These are phyloP conservation scores for Coemansia sp. DNA, from an alignment of 192 early-diverging fungal genomes.

Conservation along the genomic window DNA sequence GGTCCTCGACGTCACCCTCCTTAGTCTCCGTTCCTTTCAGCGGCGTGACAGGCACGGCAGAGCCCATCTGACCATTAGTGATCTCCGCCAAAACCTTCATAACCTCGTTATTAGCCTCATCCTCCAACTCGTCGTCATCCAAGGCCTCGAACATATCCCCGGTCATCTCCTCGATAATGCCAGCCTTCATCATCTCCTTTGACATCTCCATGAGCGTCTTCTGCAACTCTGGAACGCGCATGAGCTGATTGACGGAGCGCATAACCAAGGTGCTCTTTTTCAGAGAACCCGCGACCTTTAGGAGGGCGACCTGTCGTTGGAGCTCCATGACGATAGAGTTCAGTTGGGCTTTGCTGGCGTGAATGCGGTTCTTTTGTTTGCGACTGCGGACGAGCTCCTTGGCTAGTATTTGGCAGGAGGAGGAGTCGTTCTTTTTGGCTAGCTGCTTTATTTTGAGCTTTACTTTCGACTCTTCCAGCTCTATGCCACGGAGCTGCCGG, in stretches of 20 bases:
- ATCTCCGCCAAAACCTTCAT: conserved; percentile 86
- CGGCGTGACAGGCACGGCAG: background rate
- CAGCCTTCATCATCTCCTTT: conserved; percentile 97
- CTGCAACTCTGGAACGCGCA: conserved; percentile 83
- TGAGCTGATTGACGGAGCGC: conserved; percentile 84
- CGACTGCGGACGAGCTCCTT: conserved; percentile 79
- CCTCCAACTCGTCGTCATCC: conserved; percentile 90
- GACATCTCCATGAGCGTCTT: conserved; percentile 87
- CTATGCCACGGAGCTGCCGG: conserved; percentile 74
- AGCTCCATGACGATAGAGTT: conserved; percentile 89
- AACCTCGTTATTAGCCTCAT: conserved; percentile 92
- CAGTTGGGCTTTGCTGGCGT: conserved; percentile 88
- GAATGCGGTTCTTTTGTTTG: conserved; percentile 76
- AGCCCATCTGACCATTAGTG: conserved; percentile 69
- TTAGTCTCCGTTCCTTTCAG: conserved; percentile 5
- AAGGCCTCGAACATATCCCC: conserved; percentile 81
- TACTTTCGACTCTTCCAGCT: conserved; percentile 81
- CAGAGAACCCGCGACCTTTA: conserved; percentile 85
- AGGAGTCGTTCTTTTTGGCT: conserved; percentile 83
- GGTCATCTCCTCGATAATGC: conserved; percentile 96
- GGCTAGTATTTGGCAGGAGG: conserved; percentile 71
- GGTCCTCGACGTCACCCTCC: conserved; percentile 42
- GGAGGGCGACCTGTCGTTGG: conserved; percentile 77
- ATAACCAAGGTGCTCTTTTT: conserved; percentile 89
- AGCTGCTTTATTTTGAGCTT: conserved; percentile 76